Percentiles rank a stretch among this genome's conserved stretches.
Conservation (phyloP, 1,139 yeast genomes). For the Debaryomyces nepalensis region DNA sequence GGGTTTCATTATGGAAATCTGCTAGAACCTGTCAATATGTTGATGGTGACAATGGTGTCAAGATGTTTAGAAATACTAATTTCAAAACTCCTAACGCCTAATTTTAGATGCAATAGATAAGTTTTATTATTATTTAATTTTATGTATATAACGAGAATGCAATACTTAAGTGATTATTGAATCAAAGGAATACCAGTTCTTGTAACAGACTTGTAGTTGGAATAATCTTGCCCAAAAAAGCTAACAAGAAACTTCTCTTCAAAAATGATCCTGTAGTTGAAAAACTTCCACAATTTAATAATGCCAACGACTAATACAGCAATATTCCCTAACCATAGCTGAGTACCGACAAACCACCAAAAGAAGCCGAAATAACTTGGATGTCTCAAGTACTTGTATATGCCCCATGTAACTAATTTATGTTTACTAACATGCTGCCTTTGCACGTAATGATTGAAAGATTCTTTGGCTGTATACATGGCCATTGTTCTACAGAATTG, state of each 20-base stretch:
- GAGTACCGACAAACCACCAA: slow-evolving; percentile 92
- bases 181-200: slow-evolving; percentile 71
- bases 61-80: slow-evolving; percentile 59
- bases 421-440: slow-evolving; percentile 58
- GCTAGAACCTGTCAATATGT: slow-evolving; percentile 63
- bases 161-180: slow-evolving; percentile 2
- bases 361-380: slow-evolving; percentile 93
- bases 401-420: slow-evolving; percentile 69
- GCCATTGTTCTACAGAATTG: slow-evolving; percentile 73
- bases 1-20: slow-evolving; percentile 59
- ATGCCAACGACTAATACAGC: slow-evolving; percentile 33
- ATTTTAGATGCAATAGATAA: not conserved
- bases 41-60: slow-evolving; percentile 62
- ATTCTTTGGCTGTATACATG: slow-evolving; percentile 85
- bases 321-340: slow-evolving; percentile 64
- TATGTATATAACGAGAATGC: not conserved
- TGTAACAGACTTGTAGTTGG: slow-evolving; percentile 52
- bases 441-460: slow-evolving; percentile 85
- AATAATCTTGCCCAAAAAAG: slow-evolving; percentile 75
- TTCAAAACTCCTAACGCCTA: slow-evolving; percentile 1
- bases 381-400: slow-evolving; percentile 72
- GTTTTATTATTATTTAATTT: not conserved
- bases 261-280: slow-evolving; percentile 61
- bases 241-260: slow-evolving; percentile 69
- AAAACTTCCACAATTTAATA: slow-evolving; percentile 63